Conservation (phyloP, 257 asterid genomes). For the Przewalskia tangutica region DNA sequence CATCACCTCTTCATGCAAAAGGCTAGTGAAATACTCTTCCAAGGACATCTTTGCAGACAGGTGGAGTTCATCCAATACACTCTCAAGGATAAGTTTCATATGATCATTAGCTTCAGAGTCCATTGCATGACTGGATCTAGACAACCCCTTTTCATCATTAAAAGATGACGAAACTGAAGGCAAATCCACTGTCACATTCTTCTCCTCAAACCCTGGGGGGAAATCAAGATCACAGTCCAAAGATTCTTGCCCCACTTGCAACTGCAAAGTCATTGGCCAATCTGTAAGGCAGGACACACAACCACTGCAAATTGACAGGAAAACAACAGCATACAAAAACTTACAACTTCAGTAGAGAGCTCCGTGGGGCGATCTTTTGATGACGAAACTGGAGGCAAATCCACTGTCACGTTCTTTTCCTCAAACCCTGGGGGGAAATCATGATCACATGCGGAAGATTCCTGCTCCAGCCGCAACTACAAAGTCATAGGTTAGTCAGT, state of each 20-base stretch:
- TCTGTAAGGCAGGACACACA: slow-evolving; percentile 14
- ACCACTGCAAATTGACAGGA: slow-evolving; percentile 7
- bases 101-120: slow-evolving; percentile 16
- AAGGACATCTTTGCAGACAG: slow-evolving; percentile 47
- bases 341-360: slow-evolving; percentile 41
- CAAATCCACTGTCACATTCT: slow-evolving; percentile 21
- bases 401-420: slow-evolving; percentile 20
- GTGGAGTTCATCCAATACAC: slow-evolving; percentile 57
- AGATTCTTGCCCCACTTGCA: slow-evolving; percentile 32
- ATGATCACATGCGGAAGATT: slow-evolving; percentile 32
- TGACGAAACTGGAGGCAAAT: slow-evolving; percentile 13
- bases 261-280: slow-evolving; percentile 33
- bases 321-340: slow-evolving; percentile 8
- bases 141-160: slow-evolving; percentile 19
- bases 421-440: slow-evolving; percentile 73
- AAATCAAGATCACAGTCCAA: slow-evolving; percentile 44
- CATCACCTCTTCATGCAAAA: slow-evolving; percentile 62
- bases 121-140: slow-evolving; percentile 6
- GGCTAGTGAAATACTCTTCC: slow-evolving; percentile 27
- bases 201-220: slow-evolving; percentile 77
- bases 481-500: slow-evolving; percentile 23
- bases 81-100: slow-evolving; percentile 40
- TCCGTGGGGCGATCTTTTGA: slow-evolving; percentile 17
- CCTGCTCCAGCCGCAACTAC: slow-evolving; percentile 32
- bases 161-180: slow-evolving; percentile 17